These are phyloP conservation scores for Apiotrichum domesticum DNA, from an alignment of 1,284 basidiomycete genomes.

Conservation along the genomic window DNA sequence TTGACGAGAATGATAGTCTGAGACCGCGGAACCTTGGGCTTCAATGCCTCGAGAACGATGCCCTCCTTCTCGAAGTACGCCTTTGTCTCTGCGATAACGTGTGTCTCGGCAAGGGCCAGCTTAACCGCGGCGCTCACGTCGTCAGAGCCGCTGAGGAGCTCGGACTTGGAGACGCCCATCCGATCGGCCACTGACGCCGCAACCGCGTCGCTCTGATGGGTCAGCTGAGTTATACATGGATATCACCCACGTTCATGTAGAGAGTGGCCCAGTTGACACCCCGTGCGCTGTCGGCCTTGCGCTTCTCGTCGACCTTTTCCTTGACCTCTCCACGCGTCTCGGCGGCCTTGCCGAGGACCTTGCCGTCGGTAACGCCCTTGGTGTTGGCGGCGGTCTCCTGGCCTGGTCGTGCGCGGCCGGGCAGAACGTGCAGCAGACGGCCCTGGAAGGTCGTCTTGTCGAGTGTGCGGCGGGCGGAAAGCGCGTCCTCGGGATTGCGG, in stretches of 20 bases:
- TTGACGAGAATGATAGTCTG: slow-evolving; percentile 87
- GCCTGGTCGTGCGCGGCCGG: slow-evolving; percentile 55
- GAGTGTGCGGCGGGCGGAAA: slow-evolving; percentile 68
- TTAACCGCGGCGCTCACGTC: slow-evolving; percentile 66
- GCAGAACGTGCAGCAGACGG: slow-evolving; percentile 80
- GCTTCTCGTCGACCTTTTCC: slow-evolving; percentile 56
- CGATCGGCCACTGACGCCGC: slow-evolving; percentile 74
- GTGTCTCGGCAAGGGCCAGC: slow-evolving; percentile 86
- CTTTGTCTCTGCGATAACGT: slow-evolving; percentile 92
- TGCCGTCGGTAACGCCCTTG: slow-evolving; percentile 32
- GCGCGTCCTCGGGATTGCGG: slow-evolving; percentile 58
- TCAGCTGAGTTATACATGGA: background rate
- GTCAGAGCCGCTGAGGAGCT: slow-evolving; percentile 57
- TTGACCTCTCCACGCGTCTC: slow-evolving; percentile 64
- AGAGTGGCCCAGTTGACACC: slow-evolving; percentile 95
- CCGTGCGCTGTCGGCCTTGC: slow-evolving; percentile 66
- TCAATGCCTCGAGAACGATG: slow-evolving; percentile 50
- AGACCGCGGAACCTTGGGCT: slow-evolving; percentile 55
- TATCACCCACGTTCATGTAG: slow-evolving; percentile 86
- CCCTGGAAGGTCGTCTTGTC: slow-evolving; percentile 90
- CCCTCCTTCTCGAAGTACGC: slow-evolving; percentile 66
- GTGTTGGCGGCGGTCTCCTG: slow-evolving; percentile 54
- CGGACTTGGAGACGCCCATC: slow-evolving; percentile 74
- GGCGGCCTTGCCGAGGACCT: slow-evolving; percentile 43
- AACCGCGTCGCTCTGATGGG: slow-evolving; percentile 75